A percentile compares a stretch with the other conserved stretches of the same genome.
Evolutionary conservation across 345 rosid genomes (phyloP).

Genomic region (Bruguiera gymnorhiza): DNA sequence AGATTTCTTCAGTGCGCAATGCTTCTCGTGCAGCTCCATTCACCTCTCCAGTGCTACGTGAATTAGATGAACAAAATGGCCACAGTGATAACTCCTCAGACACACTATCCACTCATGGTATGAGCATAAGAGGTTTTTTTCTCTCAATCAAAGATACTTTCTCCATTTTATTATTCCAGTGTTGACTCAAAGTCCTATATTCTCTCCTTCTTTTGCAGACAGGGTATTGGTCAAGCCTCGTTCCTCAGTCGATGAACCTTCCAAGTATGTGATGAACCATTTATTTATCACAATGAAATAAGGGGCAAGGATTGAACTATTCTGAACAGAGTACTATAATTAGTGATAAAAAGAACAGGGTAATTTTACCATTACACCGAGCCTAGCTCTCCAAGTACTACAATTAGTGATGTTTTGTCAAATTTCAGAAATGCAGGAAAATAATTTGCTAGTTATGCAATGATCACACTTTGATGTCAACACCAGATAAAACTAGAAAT

Average conservation of each 20-base stretch:
- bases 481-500: neutral
- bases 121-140: conserved; percentile 50
- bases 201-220: conserved; percentile 33
- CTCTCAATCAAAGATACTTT: neutral
- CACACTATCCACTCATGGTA: conserved; percentile 27
- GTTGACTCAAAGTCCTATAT: neutral
- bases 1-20: conserved; percentile 50
- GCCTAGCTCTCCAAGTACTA: no score
- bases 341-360: no score
- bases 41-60: conserved; percentile 54
- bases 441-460: no score
- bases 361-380: no score
- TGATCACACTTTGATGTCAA: neutral
- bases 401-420: no score
- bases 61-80: conserved; percentile 41
- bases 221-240: conserved; percentile 38
- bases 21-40: conserved; percentile 62
- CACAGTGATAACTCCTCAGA: conserved; percentile 23
- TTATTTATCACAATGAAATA: no score
- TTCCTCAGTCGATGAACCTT: conserved; percentile 42
- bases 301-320: no score
- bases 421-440: no score
- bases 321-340: no score
- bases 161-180: neutral
- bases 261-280: conserved; percentile 40